Percentiles rank a stretch among this genome's conserved stretches.
These are phyloP conservation scores for Misopates orontium DNA, from an alignment of 257 asterid species.

Conservation along the genomic window DNA sequence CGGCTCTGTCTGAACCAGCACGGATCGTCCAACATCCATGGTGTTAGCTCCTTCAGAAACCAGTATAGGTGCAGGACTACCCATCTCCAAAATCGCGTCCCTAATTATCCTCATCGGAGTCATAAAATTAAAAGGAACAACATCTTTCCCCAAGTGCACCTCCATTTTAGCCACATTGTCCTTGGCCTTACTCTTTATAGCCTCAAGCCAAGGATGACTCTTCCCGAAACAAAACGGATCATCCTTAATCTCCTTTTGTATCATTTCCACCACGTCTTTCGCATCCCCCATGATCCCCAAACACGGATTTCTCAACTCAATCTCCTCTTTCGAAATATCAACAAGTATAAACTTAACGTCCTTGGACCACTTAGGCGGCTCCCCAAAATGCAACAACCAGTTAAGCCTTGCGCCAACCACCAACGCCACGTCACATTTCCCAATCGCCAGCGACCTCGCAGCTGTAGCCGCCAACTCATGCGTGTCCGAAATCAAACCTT, in stretches of 20 bases:
- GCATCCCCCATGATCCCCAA: slow-evolving; percentile 87
- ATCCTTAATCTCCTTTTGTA: slow-evolving; percentile 74
- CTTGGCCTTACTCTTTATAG: slow-evolving; percentile 56
- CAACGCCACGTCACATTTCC: slow-evolving; percentile 85
- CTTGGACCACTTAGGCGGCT: slow-evolving; percentile 85
- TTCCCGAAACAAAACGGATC: slow-evolving; percentile 79
- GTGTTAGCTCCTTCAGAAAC: slow-evolving; percentile 96
- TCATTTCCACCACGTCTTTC: slow-evolving; percentile 60
- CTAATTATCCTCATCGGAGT: slow-evolving; percentile 91
- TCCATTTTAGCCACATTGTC: slow-evolving; percentile 89
- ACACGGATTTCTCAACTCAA: slow-evolving; percentile 68
- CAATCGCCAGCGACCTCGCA: slow-evolving; percentile 82
- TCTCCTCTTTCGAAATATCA: slow-evolving; percentile 65
- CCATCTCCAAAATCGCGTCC: slow-evolving; percentile 67
- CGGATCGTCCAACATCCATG: slow-evolving; percentile 85
- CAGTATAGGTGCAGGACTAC: slow-evolving; percentile 73
- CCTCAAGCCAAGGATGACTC: slow-evolving; percentile 83
- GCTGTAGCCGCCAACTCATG: slow-evolving; percentile 91
- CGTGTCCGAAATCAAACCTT: slow-evolving; percentile 71
- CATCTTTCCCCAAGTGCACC: slow-evolving; percentile 67
- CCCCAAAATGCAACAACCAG: slow-evolving; percentile 91
- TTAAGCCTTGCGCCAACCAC: slow-evolving; percentile 87
- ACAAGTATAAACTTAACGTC: slow-evolving; percentile 84
- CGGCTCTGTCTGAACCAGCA: slow-evolving; percentile 84
- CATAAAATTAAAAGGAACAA: slow-evolving; percentile 83